Evolutionary conservation across 495 filamentous ascomycete species (phyloP).

Genomic region (Entonaema liquescens): DNA sequence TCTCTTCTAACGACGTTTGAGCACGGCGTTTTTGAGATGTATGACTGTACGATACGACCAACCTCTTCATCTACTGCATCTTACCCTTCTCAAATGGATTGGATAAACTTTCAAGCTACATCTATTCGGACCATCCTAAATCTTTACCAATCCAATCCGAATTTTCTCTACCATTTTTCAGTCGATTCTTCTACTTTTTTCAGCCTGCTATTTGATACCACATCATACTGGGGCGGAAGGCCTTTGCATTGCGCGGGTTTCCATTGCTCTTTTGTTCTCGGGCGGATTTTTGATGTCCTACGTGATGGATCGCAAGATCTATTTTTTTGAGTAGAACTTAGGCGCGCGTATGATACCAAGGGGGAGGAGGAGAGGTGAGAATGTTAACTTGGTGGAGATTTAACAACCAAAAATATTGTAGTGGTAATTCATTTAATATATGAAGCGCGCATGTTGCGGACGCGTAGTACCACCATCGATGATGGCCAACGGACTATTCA

Average conservation of each 20-base stretch:
- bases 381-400: constrained; percentile 22
- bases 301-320: constrained; percentile 17
- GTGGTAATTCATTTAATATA: constrained; percentile 35
- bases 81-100: background rate
- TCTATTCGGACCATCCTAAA: background rate
- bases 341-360: constrained; percentile 33
- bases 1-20: constrained; percentile 27
- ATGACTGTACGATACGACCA: constrained; percentile 36
- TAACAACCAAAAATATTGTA: constrained; percentile 4
- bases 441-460: constrained; percentile 18
- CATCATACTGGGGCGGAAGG: constrained; percentile 1
- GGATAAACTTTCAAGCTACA: constrained; percentile 3
- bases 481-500: background rate
- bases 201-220: constrained; percentile 25
- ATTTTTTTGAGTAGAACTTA: constrained; percentile 17
- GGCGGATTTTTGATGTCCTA: constrained; percentile 9
- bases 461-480: constrained; percentile 5
- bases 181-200: background rate
- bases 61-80: constrained; percentile 3
- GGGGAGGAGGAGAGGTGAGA: constrained; percentile 6
- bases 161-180: constrained; percentile 15
- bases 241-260: constrained; percentile 4
- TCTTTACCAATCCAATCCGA: constrained; percentile 4
- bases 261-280: constrained; percentile 19
- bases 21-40: constrained; percentile 38